Evolutionary conservation across 768 basidiomycete genomes (phyloP).

Genomic region (Sistotremastrum niveocremeum): DNA sequence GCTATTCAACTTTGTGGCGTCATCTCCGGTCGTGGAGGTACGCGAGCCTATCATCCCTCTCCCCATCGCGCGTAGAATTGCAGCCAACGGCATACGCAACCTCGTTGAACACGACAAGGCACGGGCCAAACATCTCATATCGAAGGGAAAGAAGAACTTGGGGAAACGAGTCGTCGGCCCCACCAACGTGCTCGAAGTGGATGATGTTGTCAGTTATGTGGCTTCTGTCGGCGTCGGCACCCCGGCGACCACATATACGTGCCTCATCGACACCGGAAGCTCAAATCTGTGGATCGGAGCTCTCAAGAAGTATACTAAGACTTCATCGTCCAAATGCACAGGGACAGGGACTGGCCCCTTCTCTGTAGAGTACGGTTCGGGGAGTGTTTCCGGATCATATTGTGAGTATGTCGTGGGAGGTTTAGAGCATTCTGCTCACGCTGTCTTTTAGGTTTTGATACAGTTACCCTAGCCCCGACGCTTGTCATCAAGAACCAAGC

Average conservation of each 20-base stretch:
- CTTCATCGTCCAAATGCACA: slow-evolving; percentile 31
- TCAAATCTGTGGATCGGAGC: slow-evolving; percentile 49
- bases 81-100: too few species aligned
- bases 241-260: not conserved
- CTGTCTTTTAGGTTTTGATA: slow-evolving; percentile 27
- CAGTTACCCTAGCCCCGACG: slow-evolving; percentile 24
- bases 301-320: slow-evolving; percentile 28
- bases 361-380: slow-evolving; percentile 25
- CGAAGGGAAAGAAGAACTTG: too few species aligned
- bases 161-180: too few species aligned
- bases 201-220: not conserved
- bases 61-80: too few species aligned
- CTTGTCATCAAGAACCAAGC: slow-evolving; percentile 34
- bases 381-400: slow-evolving; percentile 38
- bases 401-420: slow-evolving; percentile 17
- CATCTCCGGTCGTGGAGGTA: too few species aligned
- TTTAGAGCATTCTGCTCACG: too few species aligned
- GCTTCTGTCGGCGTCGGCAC: slow-evolving; percentile 1
- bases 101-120: too few species aligned
- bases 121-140: too few species aligned
- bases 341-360: slow-evolving; percentile 14
- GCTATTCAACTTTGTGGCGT: too few species aligned
- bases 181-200: not conserved
- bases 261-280: slow-evolving; percentile 17
- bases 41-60: too few species aligned